These are phyloP conservation scores for Zanthoxylum bungeanum DNA, from an alignment of 345 rosid species.

Conservation along the genomic window DNA sequence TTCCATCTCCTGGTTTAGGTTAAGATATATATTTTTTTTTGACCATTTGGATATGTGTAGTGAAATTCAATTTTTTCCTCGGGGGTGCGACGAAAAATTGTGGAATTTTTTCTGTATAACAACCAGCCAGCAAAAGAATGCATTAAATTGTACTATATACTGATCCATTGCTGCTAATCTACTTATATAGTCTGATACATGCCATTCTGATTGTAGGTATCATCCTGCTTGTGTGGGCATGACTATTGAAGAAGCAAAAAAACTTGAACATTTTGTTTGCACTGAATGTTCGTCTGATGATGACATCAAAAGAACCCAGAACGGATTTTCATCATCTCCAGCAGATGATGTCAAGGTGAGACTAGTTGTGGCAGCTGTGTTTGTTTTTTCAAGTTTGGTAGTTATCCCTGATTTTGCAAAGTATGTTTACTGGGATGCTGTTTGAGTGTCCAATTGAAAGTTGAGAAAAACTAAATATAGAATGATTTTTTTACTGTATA, in stretches of 20 bases:
- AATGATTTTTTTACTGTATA: background rate
- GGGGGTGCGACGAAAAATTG: background rate
- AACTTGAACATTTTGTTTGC: constrained; percentile 71
- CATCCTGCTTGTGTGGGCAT: constrained; percentile 88
- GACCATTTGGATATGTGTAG: background rate
- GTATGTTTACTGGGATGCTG: background rate
- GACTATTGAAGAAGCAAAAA: constrained; percentile 79
- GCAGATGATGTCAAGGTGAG: constrained; percentile 49
- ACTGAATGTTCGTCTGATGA: constrained; percentile 64
- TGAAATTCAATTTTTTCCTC: background rate
- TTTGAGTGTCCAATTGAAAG: constrained; percentile 3
- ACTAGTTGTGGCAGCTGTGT: background rate
- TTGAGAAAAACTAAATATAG: background rate
- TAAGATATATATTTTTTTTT: too few relatives aligned
- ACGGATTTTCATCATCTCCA: constrained; percentile 58
- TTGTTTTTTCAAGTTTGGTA: background rate
- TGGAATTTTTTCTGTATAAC: background rate
- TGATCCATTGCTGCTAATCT: background rate
- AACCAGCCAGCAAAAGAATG: background rate
- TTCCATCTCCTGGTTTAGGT: too few relatives aligned
- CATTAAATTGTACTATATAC: background rate
- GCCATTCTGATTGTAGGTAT: constrained; percentile 47
- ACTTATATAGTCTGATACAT: background rate
- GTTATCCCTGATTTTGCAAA: background rate
- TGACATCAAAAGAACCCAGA: constrained; percentile 56